Conservation (phyloP, 192 early-diverging fungal genomes). For the Diversispora epigaea region DNA sequence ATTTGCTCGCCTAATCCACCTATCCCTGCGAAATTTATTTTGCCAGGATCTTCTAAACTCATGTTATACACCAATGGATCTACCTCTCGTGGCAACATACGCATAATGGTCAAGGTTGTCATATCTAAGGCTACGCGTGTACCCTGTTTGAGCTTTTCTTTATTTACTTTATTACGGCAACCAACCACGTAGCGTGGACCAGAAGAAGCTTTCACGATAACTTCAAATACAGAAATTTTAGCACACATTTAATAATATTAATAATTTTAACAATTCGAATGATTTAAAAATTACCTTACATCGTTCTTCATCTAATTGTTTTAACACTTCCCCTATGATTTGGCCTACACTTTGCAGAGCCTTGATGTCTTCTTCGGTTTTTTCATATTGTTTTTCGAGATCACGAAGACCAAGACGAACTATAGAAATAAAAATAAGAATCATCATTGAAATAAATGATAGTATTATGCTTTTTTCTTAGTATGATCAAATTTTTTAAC, state of each 20-base stretch:
- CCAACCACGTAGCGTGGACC: slow-evolving; percentile 99
- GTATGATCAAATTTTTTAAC: not conserved
- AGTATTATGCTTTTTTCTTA: not conserved
- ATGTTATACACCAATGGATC: slow-evolving; percentile 99
- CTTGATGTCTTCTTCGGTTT: slow-evolving; percentile 97
- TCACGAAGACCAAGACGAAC: slow-evolving; percentile 82
- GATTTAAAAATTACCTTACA: slow-evolving; percentile 55
- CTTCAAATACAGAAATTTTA: slow-evolving; percentile 42
- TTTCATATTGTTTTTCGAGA: slow-evolving; percentile 90
- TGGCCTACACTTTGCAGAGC: slow-evolving; percentile 99
- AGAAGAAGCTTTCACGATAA: slow-evolving; percentile 95
- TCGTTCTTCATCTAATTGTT: slow-evolving; percentile 94
- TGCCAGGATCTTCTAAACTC: slow-evolving; percentile 95
- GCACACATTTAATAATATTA: not conserved
- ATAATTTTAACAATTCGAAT: too few species aligned
- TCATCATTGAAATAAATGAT: not conserved
- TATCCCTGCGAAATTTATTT: slow-evolving; percentile 94
- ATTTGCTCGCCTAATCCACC: slow-evolving; percentile 96
- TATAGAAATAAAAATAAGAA: slow-evolving; percentile 38
- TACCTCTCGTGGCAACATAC: slow-evolving; percentile 94
- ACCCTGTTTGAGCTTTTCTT: slow-evolving; percentile 94
- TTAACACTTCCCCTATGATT: slow-evolving; percentile 97
- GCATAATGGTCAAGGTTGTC: slow-evolving; percentile 99
- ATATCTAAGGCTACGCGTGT: slow-evolving; percentile 98
- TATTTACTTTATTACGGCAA: slow-evolving; percentile 91